Evolutionary conservation across 1,139 yeast genomes (phyloP).

Genomic region (Yamadazyma jaroonii): DNA sequence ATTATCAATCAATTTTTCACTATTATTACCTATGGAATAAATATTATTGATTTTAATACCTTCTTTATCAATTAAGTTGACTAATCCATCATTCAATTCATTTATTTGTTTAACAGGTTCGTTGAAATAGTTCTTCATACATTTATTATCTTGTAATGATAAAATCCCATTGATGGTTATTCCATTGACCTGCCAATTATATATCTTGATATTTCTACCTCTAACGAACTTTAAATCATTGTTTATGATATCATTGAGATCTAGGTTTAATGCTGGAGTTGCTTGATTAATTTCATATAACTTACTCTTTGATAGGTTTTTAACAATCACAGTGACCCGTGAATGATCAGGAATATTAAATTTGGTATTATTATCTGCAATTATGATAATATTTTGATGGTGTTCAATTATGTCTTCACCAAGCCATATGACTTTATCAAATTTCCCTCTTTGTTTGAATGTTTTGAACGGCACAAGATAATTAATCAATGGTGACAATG

Average conservation of each 20-base stretch:
- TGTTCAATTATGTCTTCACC: conserved; percentile 20
- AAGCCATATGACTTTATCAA: conserved; percentile 62
- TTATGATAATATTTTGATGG: conserved; percentile 36
- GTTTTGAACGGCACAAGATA: conserved; percentile 57
- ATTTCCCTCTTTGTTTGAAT: conserved; percentile 54
- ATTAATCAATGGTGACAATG: conserved; percentile 55
- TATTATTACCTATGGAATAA: conserved; percentile 40
- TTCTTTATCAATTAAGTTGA: conserved; percentile 22
- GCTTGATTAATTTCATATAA: conserved; percentile 26
- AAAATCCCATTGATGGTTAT: conserved; percentile 26
- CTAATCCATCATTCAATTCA: conserved; percentile 22
- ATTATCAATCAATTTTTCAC: conserved; percentile 28
- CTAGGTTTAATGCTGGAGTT: conserved; percentile 18
- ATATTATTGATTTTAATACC: conserved; percentile 33
- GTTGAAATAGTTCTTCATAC: conserved; percentile 29
- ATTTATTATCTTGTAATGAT: conserved; percentile 17
- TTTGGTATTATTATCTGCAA: conserved; percentile 20
- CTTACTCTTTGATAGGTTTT: conserved; percentile 28
- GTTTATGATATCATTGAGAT: conserved; percentile 19
- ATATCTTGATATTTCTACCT: conserved; percentile 19
- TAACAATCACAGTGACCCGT: conserved; percentile 26
- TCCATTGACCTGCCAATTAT: conserved; percentile 34
- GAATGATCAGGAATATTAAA: conserved; percentile 14
- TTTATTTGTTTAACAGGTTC: conserved; percentile 35
- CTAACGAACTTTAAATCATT: conserved; percentile 10